A percentile compares a stretch with the other conserved stretches of the same genome.
These are phyloP conservation scores for Lecanicillium sp. DNA, from an alignment of 2,329 filamentous ascomycete species.

Conservation along the genomic window DNA sequence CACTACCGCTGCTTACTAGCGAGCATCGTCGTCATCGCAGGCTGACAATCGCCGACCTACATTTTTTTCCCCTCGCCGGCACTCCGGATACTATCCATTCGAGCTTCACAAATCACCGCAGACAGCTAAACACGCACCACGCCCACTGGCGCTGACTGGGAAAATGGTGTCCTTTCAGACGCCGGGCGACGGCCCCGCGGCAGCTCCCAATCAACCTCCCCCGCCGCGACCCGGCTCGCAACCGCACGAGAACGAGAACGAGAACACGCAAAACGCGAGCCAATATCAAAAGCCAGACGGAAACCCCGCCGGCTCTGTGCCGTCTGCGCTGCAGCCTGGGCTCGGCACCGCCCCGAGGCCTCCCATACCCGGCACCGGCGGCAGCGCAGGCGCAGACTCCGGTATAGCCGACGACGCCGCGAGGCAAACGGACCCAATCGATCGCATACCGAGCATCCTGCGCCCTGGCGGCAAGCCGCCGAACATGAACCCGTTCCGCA, in stretches of 20 bases:
- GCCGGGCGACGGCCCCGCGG: background rate
- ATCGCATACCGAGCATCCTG: constrained; percentile 8
- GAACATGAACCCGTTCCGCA: constrained; percentile 50
- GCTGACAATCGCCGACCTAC: background rate
- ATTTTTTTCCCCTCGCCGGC: too few species aligned
- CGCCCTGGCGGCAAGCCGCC: constrained; percentile 27
- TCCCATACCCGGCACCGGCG: background rate
- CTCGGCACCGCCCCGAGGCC: background rate
- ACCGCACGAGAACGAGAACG: background rate
- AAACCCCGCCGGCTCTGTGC: background rate
- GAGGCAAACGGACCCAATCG: background rate
- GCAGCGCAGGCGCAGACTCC: background rate
- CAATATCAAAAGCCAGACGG: background rate
- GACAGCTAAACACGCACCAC: background rate
- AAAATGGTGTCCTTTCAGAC: constrained; percentile 14
- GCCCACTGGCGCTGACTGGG: background rate
- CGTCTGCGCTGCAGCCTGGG: background rate
- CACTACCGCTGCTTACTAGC: background rate
- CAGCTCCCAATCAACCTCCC: background rate
- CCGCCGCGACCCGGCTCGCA: background rate
- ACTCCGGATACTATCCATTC: too few species aligned
- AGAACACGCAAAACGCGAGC: background rate
- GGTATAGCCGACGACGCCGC: background rate
- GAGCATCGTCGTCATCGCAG: constrained; percentile 3
- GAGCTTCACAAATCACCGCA: too few species aligned